Evolutionary conservation across 108 stramenopile genomes (phyloP).

Genomic region (Cylindrotheca fusiformis): DNA sequence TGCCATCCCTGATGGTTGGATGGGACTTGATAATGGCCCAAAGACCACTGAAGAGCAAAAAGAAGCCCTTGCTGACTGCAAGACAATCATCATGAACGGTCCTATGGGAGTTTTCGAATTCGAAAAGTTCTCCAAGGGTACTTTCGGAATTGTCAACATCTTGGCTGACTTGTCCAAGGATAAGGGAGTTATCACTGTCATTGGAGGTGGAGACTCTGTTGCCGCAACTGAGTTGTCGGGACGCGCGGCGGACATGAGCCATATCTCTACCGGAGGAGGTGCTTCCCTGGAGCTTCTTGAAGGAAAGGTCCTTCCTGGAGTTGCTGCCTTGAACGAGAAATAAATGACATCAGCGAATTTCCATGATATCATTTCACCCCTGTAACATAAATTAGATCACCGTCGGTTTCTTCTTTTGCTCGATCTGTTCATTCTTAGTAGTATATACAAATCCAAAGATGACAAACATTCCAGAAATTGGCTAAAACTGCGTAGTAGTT

Average conservation of each 20-base stretch:
- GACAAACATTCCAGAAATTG: no score
- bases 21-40: slow-evolving; percentile 99
- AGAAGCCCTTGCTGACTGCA: slow-evolving; percentile 85
- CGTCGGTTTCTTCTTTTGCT: no score
- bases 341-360: slow-evolving; percentile 29
- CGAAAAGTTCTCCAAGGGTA: slow-evolving; percentile 93
- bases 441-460: no score
- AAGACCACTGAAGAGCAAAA: slow-evolving; percentile 83
- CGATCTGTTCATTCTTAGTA: no score
- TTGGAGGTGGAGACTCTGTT: slow-evolving; percentile 99
- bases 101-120: slow-evolving; percentile 99
- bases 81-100: slow-evolving; percentile 99
- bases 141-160: slow-evolving; percentile 92
- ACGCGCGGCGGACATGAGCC: slow-evolving; percentile 94
- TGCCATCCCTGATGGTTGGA: slow-evolving; percentile 98
- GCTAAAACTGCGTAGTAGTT: no score
- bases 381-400: neutral
- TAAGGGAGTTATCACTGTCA: slow-evolving; percentile 95
- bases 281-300: slow-evolving; percentile 98
- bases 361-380: neutral
- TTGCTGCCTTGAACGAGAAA: slow-evolving; percentile 94
- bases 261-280: slow-evolving; percentile 99
- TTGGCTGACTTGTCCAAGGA: slow-evolving; percentile 91
- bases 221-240: slow-evolving; percentile 93
- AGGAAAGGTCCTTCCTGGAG: slow-evolving; percentile 98